A percentile compares a stretch with the other conserved stretches of the same genome.
Conservation (phyloP, 129 eudicot species). For the Helianthus annuus region HanXRQr2.0-SUNRISE NC_035435.2:161599828-161600327, state of each 20-base stretch:
- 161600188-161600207: neutral
- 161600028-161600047: neutral
- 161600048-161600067: conserved; percentile 4
- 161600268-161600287: conserved; percentile 48
- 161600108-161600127: conserved; percentile 29
- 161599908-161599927: conserved; percentile 1
- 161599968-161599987: conserved; percentile 29
- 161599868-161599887: too few species aligned
- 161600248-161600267: conserved; percentile 18
- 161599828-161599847: too few species aligned
- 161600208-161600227: neutral
- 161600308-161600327: conserved; percentile 81
- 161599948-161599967: conserved; percentile 32
- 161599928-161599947: conserved; percentile 28
- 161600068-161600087: conserved; percentile 19
- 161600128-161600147: conserved; percentile 19
- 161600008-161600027: conserved; percentile 13
- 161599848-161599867: too few species aligned
- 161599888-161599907: neutral
- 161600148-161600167: conserved; percentile 21
- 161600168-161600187: conserved; percentile 4
- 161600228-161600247: neutral
- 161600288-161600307: conserved; percentile 30
- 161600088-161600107: conserved; percentile 37
- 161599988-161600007: neutral